Evolutionary conservation across 495 filamentous ascomycete species (phyloP).

Genomic region (Aspergillus baeticus): DNA sequence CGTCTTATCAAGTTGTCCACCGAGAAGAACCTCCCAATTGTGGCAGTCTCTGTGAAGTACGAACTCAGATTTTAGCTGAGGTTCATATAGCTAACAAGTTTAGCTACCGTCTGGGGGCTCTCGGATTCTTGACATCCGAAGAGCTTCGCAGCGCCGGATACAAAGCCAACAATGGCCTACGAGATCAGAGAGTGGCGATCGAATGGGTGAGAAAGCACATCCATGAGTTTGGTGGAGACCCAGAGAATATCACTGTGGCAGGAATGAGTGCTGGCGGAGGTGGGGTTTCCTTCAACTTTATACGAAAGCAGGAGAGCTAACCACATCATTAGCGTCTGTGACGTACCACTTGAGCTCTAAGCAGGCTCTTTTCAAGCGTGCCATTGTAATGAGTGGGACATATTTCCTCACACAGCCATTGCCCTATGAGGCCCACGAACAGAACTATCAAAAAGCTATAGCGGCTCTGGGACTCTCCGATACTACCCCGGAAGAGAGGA

Average conservation of each 20-base stretch:
- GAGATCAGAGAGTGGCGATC: slow-evolving; percentile 34
- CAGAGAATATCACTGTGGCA: slow-evolving; percentile 60
- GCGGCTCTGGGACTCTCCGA: slow-evolving; percentile 34
- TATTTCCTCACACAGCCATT: slow-evolving; percentile 31
- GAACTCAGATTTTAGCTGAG: neutral
- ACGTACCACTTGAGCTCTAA: slow-evolving; percentile 38
- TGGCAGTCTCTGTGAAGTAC: slow-evolving; percentile 48
- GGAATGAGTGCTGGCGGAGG: slow-evolving; percentile 68
- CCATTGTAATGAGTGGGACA: slow-evolving; percentile 39
- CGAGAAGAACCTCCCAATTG: slow-evolving; percentile 37
- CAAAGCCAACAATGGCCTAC: slow-evolving; percentile 34
- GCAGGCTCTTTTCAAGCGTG: slow-evolving; percentile 38
- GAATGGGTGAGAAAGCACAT: slow-evolving; percentile 39
- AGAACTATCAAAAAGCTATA: slow-evolving; percentile 35
- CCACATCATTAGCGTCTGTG: slow-evolving; percentile 27
- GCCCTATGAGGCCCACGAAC: slow-evolving; percentile 30
- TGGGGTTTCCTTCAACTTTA: neutral
- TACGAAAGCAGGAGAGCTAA: slow-evolving; percentile 1
- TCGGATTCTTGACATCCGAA: slow-evolving; percentile 48
- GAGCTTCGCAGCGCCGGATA: slow-evolving; percentile 32
- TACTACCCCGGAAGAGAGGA: slow-evolving; percentile 25
- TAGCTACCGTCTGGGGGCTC: slow-evolving; percentile 48
- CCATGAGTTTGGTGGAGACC: slow-evolving; percentile 63
- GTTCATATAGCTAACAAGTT: neutral
- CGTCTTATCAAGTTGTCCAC: slow-evolving; percentile 40